Evolutionary conservation across 78 protist genomes (phyloP).

Genomic region (Polysphondylium violaceum): DNA sequence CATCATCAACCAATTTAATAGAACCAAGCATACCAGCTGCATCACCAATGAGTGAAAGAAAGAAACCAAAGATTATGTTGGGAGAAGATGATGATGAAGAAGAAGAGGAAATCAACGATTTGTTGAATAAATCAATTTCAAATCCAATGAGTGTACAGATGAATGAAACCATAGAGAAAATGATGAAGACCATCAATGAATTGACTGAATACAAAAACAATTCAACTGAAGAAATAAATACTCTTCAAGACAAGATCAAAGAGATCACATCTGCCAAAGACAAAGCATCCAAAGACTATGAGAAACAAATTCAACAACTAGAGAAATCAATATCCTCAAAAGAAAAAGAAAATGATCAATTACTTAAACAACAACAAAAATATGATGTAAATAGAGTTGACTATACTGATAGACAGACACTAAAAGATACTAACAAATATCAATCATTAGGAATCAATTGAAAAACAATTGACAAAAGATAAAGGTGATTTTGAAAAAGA

Average conservation of each 20-base stretch:
- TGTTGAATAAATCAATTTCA: constrained; percentile 6
- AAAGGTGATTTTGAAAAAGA: constrained; percentile 61
- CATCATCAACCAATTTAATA: background rate
- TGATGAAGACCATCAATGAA: constrained; percentile 63
- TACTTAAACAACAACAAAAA: constrained; percentile 44
- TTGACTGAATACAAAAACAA: constrained; percentile 44
- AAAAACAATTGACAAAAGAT: constrained; percentile 27
- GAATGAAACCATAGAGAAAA: constrained; percentile 61
- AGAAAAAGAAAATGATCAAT: constrained; percentile 54
- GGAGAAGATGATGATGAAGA: constrained; percentile 80
- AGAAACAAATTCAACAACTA: constrained; percentile 67
- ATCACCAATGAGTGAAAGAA: background rate
- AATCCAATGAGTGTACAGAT: background rate
- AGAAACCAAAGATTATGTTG: constrained; percentile 25
- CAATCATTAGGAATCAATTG: constrained; percentile 22
- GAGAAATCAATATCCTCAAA: constrained; percentile 48
- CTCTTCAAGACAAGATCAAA: constrained; percentile 7
- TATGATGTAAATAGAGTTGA: constrained; percentile 15
- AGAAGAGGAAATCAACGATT: constrained; percentile 35
- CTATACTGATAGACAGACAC: background rate
- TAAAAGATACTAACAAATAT: background rate
- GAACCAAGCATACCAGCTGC: background rate
- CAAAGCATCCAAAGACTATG: constrained; percentile 31
- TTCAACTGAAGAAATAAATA: constrained; percentile 44
- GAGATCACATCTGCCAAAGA: constrained; percentile 18